Percentiles rank a stretch among this genome's conserved stretches.
These are phyloP conservation scores for Rhodotorula toruloides DNA, from an alignment of 768 basidiomycete species.

Conservation along the genomic window DNA sequence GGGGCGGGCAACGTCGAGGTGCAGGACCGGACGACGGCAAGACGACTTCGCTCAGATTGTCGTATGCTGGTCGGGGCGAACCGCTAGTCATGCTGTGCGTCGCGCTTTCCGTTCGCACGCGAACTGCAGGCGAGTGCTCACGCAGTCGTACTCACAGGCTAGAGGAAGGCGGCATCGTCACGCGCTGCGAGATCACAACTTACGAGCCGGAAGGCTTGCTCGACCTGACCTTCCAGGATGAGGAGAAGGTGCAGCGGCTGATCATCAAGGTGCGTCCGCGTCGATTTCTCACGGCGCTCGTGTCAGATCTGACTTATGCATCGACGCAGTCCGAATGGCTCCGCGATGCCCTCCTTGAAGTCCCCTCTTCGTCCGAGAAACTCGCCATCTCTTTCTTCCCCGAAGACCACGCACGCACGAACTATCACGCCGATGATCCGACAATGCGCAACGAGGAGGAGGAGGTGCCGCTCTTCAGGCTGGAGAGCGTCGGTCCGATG, in stretches of 20 bases:
- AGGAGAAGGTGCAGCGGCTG: constrained; percentile 67
- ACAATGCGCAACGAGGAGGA: constrained; percentile 43
- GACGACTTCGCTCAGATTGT: constrained; percentile 36
- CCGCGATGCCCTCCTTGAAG: constrained; percentile 80
- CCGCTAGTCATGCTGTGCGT: constrained; percentile 42
- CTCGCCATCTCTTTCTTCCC: constrained; percentile 78
- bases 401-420: constrained; percentile 40
- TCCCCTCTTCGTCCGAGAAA: constrained; percentile 80
- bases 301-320: not conserved
- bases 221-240: constrained; percentile 70
- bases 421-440: constrained; percentile 35
- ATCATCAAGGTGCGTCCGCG: constrained; percentile 65
- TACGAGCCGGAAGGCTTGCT: constrained; percentile 75
- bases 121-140: not conserved
- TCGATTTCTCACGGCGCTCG: not conserved
- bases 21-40: constrained; percentile 5
- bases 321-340: constrained; percentile 73
- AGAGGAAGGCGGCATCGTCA: constrained; percentile 73
- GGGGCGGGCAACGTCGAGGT: not conserved
- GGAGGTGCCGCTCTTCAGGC: constrained; percentile 63
- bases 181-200: constrained; percentile 78
- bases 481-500: constrained; percentile 73
- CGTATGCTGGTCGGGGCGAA: constrained; percentile 34
- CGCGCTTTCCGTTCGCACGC: no score
- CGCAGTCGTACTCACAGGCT: constrained; percentile 21